Conservation (phyloP, 1,284 basidiomycete species). For the Irpex rosettiformis region DNA sequence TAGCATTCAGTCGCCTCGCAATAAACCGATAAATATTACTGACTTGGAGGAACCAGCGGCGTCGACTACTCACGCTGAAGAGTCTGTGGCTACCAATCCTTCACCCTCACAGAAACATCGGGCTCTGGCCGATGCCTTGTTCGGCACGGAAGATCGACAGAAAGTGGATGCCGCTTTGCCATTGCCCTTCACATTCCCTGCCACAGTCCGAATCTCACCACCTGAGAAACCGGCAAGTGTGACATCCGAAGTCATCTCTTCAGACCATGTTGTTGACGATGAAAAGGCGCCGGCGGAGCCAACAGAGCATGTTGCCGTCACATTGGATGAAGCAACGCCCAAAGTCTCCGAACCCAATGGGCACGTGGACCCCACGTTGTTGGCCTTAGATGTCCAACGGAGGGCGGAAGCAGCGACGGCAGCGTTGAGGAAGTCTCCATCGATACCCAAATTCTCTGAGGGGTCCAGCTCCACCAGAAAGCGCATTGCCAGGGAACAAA, state of each 20-base stretch:
- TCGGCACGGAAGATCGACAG: conserved; percentile 49
- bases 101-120: conserved; percentile 61
- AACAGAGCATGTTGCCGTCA: conserved; percentile 3
- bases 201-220: background rate
- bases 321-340: conserved; percentile 8
- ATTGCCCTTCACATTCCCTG: background rate
- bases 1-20: conserved; percentile 51
- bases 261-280: conserved; percentile 1
- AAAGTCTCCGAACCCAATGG: conserved; percentile 38
- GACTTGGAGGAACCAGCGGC: conserved; percentile 25
- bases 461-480: conserved; percentile 40
- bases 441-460: conserved; percentile 45
- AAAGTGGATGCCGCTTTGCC: conserved; percentile 19
- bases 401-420: conserved; percentile 68
- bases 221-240: background rate
- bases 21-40: conserved; percentile 23
- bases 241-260: background rate
- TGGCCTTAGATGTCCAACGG: conserved; percentile 65
- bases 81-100: conserved; percentile 32
- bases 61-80: conserved; percentile 19
- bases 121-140: conserved; percentile 71
- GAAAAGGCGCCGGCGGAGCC: background rate
- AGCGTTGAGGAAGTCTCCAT: conserved; percentile 59
- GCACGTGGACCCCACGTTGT: conserved; percentile 27
- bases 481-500: conserved; percentile 66